Evolutionary conservation across 176 grass and related monocot species (phyloP).

Genomic region (Miscanthus lutarioriparius): DNA sequence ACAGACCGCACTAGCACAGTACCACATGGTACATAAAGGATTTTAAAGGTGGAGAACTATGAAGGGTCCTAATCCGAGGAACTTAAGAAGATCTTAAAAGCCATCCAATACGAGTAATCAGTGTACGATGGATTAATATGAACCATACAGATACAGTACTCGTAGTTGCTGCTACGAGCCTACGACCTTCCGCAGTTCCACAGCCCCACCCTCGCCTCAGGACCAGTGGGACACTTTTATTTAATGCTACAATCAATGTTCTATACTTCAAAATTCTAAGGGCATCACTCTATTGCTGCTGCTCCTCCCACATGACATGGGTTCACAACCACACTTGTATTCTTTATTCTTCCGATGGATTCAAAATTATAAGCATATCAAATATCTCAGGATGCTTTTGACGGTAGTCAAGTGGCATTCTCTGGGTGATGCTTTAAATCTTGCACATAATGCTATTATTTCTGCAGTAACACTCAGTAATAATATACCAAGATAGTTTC

Average conservation of each 20-base stretch:
- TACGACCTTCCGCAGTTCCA: background rate
- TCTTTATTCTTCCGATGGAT: background rate
- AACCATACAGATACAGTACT: slow-evolving; percentile 14
- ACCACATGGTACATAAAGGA: background rate
- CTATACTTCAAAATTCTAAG: slow-evolving; percentile 1
- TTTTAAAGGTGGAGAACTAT: background rate
- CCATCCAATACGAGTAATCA: background rate
- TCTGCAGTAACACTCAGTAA: background rate
- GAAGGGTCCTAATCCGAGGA: background rate
- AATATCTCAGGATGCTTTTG: background rate
- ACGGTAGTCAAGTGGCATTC: background rate
- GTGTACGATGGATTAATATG: background rate
- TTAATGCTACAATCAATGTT: slow-evolving; percentile 17
- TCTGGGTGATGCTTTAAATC: background rate
- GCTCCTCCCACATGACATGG: background rate
- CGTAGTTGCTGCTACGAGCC: background rate
- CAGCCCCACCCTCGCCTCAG: background rate
- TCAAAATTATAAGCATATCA: slow-evolving; percentile 7
- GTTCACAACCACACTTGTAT: background rate
- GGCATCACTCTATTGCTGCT: background rate
- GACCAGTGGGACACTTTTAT: background rate
- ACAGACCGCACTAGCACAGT: background rate
- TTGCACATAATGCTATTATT: background rate
- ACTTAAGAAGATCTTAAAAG: background rate
- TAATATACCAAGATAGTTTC: background rate